phyloP scores from a whole-genome alignment of 1,284 basidiomycete genomes.

The Moesziomyces sp. region DNA sequence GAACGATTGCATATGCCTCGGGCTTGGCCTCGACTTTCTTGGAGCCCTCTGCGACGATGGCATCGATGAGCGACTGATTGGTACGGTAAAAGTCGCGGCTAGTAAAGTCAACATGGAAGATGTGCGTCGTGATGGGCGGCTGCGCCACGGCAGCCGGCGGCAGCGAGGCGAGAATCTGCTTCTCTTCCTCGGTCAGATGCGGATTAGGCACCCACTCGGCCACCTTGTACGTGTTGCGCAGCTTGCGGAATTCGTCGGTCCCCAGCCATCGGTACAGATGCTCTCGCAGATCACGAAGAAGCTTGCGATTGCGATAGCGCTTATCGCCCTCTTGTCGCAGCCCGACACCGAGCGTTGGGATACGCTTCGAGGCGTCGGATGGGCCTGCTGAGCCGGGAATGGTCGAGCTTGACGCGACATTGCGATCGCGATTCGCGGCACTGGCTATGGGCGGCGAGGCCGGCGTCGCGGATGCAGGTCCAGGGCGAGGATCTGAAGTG shows the following conservation, averaged over 20 bases:
- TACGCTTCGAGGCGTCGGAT: slow-evolving; percentile 23
- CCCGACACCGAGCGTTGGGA: slow-evolving; percentile 48
- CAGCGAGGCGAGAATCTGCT: slow-evolving; percentile 37
- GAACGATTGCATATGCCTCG: slow-evolving; percentile 48
- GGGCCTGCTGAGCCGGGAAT: slow-evolving; percentile 10
- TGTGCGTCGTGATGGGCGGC: slow-evolving; percentile 48
- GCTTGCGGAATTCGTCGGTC: slow-evolving; percentile 54
- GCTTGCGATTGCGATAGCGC: slow-evolving; percentile 53
- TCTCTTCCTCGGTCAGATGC: slow-evolving; percentile 37
- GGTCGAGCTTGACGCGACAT: slow-evolving; percentile 7
- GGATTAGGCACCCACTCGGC: slow-evolving; percentile 54
- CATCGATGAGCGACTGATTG: slow-evolving; percentile 52
- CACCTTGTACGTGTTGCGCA: slow-evolving; percentile 46
- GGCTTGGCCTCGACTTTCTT: slow-evolving; percentile 50
- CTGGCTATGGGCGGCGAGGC: slow-evolving; percentile 7
- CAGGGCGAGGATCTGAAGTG: not conserved
- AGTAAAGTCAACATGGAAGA: slow-evolving; percentile 53
- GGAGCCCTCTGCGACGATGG: slow-evolving; percentile 38
- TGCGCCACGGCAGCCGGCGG: slow-evolving; percentile 38
- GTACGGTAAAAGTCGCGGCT: slow-evolving; percentile 50
- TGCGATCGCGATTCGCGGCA: slow-evolving; percentile 4
- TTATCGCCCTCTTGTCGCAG: slow-evolving; percentile 52
- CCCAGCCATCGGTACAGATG: slow-evolving; percentile 56
- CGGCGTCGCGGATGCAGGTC: slow-evolving; percentile 1
- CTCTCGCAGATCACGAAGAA: slow-evolving; percentile 49